Evolutionary conservation across 73 alveolate species (phyloP).

Genomic region (Paramecium bursaria): DNA sequence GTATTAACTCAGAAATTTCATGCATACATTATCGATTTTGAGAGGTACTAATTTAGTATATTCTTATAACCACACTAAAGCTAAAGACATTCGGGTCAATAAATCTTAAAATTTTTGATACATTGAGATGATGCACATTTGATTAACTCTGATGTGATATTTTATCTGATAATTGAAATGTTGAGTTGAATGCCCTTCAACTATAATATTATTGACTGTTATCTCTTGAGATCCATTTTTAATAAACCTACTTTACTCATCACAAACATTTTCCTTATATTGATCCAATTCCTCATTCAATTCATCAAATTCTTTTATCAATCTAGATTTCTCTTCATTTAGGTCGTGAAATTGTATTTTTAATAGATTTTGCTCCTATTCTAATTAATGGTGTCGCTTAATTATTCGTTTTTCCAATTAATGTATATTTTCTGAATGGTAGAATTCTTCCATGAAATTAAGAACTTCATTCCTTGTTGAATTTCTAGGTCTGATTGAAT

Average conservation of each 20-base stretch:
- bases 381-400: background rate
- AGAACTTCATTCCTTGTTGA: conserved; percentile 28
- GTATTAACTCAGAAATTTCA: conserved; percentile 1
- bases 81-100: background rate
- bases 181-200: conserved; percentile 5
- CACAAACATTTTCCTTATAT: background rate
- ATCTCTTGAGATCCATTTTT: background rate
- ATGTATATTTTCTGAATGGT: background rate
- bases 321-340: conserved; percentile 28
- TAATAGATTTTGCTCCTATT: conserved; percentile 1
- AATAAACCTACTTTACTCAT: no score
- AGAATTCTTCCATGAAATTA: conserved; percentile 8
- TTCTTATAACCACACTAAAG: conserved; percentile 15
- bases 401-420: background rate
- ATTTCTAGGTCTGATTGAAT: background rate
- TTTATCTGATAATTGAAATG: conserved; percentile 32
- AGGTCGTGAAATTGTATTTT: background rate
- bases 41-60: conserved; percentile 1
- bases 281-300: background rate
- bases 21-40: conserved; percentile 8
- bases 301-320: background rate
- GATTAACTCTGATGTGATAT: conserved; percentile 6
- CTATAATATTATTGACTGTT: background rate
- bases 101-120: conserved; percentile 1
- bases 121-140: conserved; percentile 4